Evolutionary conservation across 805 yeast species (phyloP), one percentile per base, ranked within the genome.

Genomic region (Diddensiella caesifluorescens): DNA sequence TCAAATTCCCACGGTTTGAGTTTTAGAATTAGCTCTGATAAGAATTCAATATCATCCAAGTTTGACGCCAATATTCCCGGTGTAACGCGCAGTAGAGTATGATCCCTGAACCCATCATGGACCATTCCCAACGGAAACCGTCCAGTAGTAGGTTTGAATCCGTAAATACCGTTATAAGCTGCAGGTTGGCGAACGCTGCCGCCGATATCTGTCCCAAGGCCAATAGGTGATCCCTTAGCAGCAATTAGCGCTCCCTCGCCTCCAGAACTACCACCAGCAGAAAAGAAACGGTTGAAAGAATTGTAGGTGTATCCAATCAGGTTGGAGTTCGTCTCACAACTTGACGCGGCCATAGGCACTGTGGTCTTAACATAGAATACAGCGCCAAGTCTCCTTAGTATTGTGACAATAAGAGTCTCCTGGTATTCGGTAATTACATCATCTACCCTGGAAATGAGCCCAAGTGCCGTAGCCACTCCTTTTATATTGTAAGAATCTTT

Each of bases 11-110:
- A 51, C 5, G 55, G 50, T 39, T 51, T 41, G 21, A 35, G 33
- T 18, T 22, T 50, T 4, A 51, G 31, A 16, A 42, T 29, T n/a
- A 41, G 25, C 44, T 74, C 68, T 86, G 80, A 80, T 66, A 79
- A 79, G 41, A 76, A 62, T 9, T 80, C 86, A 46, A 83, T 61
- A 60, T 82, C 89, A 3, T 76, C 81, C 36, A 78, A 64, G 3
- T 74, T 61, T 51, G 80, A 69, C 3, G 84, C 70, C 62, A 75
- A 53, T 1, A 80, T 79, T 1, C 80, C 81, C 46, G 67, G 64
- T n/a, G 32, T 29, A 29, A 10, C 71, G 70, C 13, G 72, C 60
- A 29, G 61, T 60, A 15, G 73, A 62, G 3, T 67, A 43, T 45
- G 60, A 51, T 27, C 51, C 53, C 1, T 76, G 75, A 4, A 65